Evolutionary conservation across 1,284 basidiomycete species (phyloP).

Genomic region (Fomitopsis schrenkii): DNA sequence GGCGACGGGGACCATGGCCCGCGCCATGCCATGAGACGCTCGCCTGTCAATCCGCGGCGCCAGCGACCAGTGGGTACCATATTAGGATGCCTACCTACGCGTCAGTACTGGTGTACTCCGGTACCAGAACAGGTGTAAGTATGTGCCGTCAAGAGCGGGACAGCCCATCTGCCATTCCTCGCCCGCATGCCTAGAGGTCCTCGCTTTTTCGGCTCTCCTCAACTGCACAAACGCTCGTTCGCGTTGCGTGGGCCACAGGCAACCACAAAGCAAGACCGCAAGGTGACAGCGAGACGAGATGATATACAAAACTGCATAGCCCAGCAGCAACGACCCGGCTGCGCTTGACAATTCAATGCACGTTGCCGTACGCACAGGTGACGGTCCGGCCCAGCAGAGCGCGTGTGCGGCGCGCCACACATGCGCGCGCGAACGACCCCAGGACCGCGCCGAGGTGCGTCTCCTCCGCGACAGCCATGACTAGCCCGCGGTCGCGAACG

Average conservation of each 20-base stretch:
- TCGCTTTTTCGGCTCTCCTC: too few species aligned
- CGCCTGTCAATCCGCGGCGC: not conserved
- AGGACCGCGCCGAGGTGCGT: not conserved
- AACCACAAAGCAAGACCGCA: not conserved
- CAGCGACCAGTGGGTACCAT: not conserved
- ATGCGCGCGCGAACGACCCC: too few species aligned
- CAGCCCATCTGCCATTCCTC: too few species aligned
- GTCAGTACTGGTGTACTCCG: not conserved
- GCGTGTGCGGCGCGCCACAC: not conserved
- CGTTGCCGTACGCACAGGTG: not conserved
- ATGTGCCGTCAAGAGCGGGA: too few species aligned
- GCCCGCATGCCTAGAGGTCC: too few species aligned
- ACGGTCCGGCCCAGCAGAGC: not conserved
- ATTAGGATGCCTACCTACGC: not conserved
- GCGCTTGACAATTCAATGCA: not conserved
- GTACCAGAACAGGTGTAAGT: not conserved
- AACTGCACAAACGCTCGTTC: not conserved
- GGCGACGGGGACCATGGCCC: not conserved
- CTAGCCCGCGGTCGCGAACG: not conserved
- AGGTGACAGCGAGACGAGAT: not conserved
- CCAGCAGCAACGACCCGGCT: too few species aligned
- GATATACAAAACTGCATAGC: too few species aligned
- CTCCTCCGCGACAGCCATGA: not conserved
- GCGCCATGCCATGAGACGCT: not conserved
- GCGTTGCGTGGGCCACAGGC: not conserved